These are phyloP conservation scores for Rhizoctonia solani DNA, from an alignment of 1,284 basidiomycete species.

Conservation along the genomic window DNA sequence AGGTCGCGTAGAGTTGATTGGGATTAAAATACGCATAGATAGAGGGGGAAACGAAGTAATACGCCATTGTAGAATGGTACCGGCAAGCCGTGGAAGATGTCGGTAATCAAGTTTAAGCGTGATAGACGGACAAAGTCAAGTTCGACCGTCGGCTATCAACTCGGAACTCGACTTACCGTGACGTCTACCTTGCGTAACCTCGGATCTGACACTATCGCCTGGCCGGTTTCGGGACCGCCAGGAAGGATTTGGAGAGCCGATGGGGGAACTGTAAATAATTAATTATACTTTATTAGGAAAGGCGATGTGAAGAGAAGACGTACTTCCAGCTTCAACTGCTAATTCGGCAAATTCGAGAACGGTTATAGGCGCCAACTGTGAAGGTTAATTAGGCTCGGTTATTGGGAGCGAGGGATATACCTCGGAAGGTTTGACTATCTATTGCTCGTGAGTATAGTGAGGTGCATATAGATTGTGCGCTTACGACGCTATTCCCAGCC, in stretches of 20 bases:
- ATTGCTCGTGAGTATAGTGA: conserved; percentile 9
- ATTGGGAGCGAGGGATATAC: conserved; percentile 45
- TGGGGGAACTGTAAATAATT: conserved; percentile 59
- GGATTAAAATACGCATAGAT: too few species aligned
- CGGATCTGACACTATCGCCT: conserved; percentile 64
- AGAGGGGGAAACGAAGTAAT: too few species aligned
- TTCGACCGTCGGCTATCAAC: too few species aligned
- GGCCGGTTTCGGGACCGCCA: conserved; percentile 69
- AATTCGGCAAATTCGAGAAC: conserved; percentile 74
- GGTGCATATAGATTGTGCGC: background rate
- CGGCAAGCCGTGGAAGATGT: too few species aligned
- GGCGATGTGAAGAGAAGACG: too few species aligned
- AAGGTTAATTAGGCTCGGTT: conserved; percentile 11
- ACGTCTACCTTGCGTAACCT: conserved; percentile 78
- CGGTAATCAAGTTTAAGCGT: too few species aligned
- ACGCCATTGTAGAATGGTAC: too few species aligned
- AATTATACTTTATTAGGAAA: too few species aligned
- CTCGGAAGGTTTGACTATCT: conserved; percentile 80
- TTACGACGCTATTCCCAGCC: conserved; percentile 72
- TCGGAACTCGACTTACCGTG: conserved; percentile 66
- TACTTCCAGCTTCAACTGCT: conserved; percentile 66
- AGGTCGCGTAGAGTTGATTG: too few species aligned
- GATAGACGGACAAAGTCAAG: too few species aligned
- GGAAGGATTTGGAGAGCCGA: conserved; percentile 75
- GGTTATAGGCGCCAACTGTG: conserved; percentile 72